A percentile compares a stretch with the other conserved stretches of the same genome.
These are phyloP conservation scores for Calonectria leucothoes DNA, from an alignment of 2,329 filamentous ascomycete genomes.

Conservation along the genomic window DNA sequence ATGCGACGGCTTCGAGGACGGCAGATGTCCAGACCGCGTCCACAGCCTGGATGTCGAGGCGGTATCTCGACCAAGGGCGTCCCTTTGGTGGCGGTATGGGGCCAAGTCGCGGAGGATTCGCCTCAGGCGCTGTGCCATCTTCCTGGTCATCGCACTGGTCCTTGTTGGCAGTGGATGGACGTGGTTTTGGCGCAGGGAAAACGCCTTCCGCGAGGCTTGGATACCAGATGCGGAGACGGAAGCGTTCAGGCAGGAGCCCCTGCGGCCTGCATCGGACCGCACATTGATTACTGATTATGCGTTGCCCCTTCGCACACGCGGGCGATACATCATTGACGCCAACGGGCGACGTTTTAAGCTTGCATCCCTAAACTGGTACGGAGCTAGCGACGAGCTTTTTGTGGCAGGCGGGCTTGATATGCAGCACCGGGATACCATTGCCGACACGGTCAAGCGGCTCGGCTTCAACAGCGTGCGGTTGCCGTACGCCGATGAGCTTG, in stretches of 20 bases:
- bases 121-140: constrained; percentile 42
- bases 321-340: constrained; percentile 71
- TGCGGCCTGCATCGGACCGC: constrained; percentile 56
- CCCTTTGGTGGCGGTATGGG: not conserved
- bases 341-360: constrained; percentile 69
- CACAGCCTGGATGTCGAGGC: constrained; percentile 15
- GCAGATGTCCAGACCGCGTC: not conserved
- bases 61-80: not conserved
- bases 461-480: constrained; percentile 79
- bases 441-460: constrained; percentile 67
- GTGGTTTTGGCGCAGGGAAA: constrained; percentile 59
- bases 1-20: not conserved
- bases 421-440: constrained; percentile 70
- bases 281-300: constrained; percentile 60
- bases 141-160: constrained; percentile 49
- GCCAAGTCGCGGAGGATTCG: constrained; percentile 18
- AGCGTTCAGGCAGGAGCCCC: constrained; percentile 60
- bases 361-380: constrained; percentile 77
- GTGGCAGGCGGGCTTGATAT: constrained; percentile 73
- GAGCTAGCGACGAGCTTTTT: constrained; percentile 74
- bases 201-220: constrained; percentile 59
- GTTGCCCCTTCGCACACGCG: constrained; percentile 69
- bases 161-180: constrained; percentile 46
- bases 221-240: constrained; percentile 59
- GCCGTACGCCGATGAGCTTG: constrained; percentile 77